Percentiles rank a stretch among this genome's conserved stretches.
These are phyloP conservation scores for Cochlearia excelsa DNA, from an alignment of 345 rosid species.

Conservation along the genomic window DNA sequence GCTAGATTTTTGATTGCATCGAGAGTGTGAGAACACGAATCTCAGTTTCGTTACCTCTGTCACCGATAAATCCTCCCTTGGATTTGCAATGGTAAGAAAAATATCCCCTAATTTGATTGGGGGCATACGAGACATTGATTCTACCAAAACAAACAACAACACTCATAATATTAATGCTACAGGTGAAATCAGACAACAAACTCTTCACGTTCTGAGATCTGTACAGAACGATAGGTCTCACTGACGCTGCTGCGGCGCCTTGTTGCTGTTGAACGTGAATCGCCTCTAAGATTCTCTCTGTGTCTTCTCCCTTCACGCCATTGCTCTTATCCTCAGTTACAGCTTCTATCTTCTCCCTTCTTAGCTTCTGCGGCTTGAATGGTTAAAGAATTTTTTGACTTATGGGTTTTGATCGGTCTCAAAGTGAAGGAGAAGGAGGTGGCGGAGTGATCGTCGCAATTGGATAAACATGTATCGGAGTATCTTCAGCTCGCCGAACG, in stretches of 20 bases:
- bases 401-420: not conserved
- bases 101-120: not conserved
- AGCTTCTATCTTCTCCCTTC: conserved; percentile 10
- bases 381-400: not conserved
- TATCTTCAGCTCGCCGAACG: conserved; percentile 73
- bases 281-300: conserved; percentile 26
- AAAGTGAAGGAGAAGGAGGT: conserved; percentile 71
- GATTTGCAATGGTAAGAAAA: conserved; percentile 61
- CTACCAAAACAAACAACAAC: conserved; percentile 19
- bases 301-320: conserved; percentile 25
- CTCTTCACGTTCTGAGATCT: conserved; percentile 20
- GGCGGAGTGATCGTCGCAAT: conserved; percentile 70
- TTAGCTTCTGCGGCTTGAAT: conserved; percentile 1
- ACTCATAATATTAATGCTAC: conserved; percentile 33
- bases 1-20: no score
- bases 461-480: conserved; percentile 72
- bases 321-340: conserved; percentile 23
- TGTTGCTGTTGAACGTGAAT: conserved; percentile 31
- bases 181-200: conserved; percentile 29
- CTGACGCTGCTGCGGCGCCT: conserved; percentile 25
- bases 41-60: conserved; percentile 11
- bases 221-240: conserved; percentile 28
- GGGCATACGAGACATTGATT: conserved; percentile 13
- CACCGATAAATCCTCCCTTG: conserved; percentile 75
- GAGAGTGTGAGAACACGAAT: no score